phyloP scores from a whole-genome alignment of 108 stramenopile genomes.

The Skeletonema marinoi region DNA sequence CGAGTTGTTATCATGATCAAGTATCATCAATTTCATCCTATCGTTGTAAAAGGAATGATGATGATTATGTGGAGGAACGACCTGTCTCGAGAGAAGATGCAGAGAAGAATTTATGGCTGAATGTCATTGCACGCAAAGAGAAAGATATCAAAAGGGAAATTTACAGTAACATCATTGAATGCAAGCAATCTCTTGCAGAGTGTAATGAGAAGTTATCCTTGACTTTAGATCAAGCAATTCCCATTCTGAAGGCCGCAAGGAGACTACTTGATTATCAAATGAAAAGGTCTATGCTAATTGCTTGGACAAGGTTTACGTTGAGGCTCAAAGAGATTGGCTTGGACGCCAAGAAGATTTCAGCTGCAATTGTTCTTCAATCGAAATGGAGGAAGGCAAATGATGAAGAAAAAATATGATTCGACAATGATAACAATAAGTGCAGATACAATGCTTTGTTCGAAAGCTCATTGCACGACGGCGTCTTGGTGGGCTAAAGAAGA shows the following conservation, averaged over 20 bases:
- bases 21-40: neutral
- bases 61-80: neutral
- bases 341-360: neutral
- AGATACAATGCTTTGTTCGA: neutral
- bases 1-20: neutral
- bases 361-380: neutral
- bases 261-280: neutral
- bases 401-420: neutral
- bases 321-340: neutral
- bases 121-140: neutral
- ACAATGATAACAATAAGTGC: neutral
- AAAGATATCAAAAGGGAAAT: neutral
- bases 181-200: neutral
- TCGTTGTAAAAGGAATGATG: neutral
- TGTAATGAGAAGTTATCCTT: neutral
- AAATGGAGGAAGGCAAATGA: neutral
- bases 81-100: neutral
- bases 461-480: neutral
- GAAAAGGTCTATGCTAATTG: neutral
- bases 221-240: neutral
- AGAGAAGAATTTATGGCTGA: neutral
- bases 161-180: neutral
- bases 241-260: neutral
- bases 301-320: neutral
- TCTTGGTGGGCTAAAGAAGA: neutral